These are phyloP conservation scores for Cicer judaicum DNA, from an alignment of 306 rosid species.

Conservation along the genomic window DNA sequence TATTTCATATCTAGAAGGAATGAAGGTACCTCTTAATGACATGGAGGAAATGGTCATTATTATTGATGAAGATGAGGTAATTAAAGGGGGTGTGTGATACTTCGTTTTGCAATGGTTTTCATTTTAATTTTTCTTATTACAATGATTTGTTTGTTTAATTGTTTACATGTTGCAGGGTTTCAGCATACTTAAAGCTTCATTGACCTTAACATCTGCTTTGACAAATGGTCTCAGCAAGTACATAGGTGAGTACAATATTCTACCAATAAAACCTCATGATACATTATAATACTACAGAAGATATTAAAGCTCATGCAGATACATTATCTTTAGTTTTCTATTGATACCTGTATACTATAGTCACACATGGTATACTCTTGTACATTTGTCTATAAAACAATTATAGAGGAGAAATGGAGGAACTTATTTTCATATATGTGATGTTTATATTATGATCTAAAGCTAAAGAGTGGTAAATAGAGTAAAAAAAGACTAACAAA, in stretches of 20 bases:
- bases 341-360: too few species aligned
- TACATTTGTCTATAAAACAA: too few species aligned
- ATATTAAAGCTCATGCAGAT: not conserved
- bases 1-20: not conserved
- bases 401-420: too few species aligned
- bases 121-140: not conserved
- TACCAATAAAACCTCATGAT: not conserved
- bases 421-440: too few species aligned
- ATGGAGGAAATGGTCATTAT: too few species aligned
- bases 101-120: not conserved
- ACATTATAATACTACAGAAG: not conserved
- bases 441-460: too few species aligned
- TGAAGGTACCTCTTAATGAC: not conserved
- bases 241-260: not conserved
- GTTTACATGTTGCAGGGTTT: slow-evolving; percentile 29
- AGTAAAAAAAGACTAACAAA: too few species aligned
- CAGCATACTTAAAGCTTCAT: slow-evolving; percentile 22
- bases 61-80: too few species aligned
- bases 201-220: slow-evolving; percentile 28
- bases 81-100: not conserved
- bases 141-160: not conserved
- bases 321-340: too few species aligned
- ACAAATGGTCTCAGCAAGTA: not conserved
- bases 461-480: too few species aligned
- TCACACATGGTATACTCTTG: too few species aligned